A percentile compares a stretch with the other conserved stretches of the same genome.
phyloP scores from a whole-genome alignment of 306 rosid species.

The Dicorynia guianensis region DNA sequence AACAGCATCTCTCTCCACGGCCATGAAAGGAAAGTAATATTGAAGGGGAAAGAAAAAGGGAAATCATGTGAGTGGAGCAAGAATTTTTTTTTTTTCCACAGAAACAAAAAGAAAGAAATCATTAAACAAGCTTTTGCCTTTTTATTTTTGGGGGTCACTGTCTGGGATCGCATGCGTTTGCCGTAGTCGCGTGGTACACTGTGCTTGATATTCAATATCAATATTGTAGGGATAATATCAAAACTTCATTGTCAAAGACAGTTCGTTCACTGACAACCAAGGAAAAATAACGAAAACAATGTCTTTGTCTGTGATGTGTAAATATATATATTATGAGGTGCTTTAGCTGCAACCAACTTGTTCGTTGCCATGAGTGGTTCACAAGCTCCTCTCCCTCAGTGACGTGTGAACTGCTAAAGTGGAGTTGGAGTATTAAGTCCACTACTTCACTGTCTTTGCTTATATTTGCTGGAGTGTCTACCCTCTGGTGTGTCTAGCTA shows the following conservation, averaged over 20 bases:
- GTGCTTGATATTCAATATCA: no score
- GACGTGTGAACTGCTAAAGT: slow-evolving; percentile 51
- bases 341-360: slow-evolving; percentile 39
- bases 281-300: slow-evolving; percentile 2
- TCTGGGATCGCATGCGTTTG: slow-evolving; percentile 36
- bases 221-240: slow-evolving; percentile 19
- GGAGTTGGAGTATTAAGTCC: slow-evolving; percentile 53
- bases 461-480: neutral
- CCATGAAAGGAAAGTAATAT: neutral
- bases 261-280: slow-evolving; percentile 37
- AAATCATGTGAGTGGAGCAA: neutral
- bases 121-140: no score
- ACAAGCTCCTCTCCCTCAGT: slow-evolving; percentile 38
- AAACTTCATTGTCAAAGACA: slow-evolving; percentile 3
- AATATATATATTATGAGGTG: slow-evolving; percentile 8
- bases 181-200: neutral
- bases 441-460: slow-evolving; percentile 39
- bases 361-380: slow-evolving; percentile 45
- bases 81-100: neutral
- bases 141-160: slow-evolving; percentile 2
- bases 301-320: neutral
- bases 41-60: neutral
- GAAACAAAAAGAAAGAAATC: neutral
- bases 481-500: neutral
- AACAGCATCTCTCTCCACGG: slow-evolving; percentile 31